These are phyloP conservation scores for Striga asiatica DNA, from an alignment of 257 asterid species.

Conservation along the genomic window DNA sequence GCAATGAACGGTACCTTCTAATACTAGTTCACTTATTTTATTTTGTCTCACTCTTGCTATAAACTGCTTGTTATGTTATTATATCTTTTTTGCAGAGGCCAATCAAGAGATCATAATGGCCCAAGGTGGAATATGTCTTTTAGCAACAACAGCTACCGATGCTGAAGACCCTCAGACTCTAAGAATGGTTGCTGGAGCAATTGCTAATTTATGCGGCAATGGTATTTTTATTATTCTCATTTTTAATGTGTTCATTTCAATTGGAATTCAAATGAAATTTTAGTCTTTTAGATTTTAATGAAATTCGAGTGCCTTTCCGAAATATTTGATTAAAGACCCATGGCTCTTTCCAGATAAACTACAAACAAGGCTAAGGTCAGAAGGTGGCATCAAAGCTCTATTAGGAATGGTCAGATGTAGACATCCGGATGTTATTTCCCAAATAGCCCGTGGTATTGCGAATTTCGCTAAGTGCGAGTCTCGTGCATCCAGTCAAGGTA, in stretches of 20 bases:
- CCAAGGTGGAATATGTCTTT: conserved; percentile 79
- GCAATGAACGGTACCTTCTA: conserved; percentile 82
- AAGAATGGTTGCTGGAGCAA: conserved; percentile 99
- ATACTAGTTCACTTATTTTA: too few relatives aligned
- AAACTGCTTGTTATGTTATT: too few relatives aligned
- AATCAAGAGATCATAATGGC: conserved; percentile 97
- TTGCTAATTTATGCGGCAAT: conserved; percentile 95
- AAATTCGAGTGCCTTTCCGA: too few relatives aligned
- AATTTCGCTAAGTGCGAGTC: conserved; percentile 97
- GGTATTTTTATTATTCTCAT: conserved; percentile 44
- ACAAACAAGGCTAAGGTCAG: conserved; percentile 83
- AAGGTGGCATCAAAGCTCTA: conserved; percentile 97
- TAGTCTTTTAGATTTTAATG: too few relatives aligned
- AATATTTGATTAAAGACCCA: too few relatives aligned
- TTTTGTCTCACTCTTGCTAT: neutral
- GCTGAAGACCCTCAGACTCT: conserved; percentile 99
- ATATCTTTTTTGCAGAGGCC: conserved; percentile 83
- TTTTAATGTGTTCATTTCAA: too few relatives aligned
- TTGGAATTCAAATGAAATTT: too few relatives aligned
- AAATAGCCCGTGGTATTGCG: conserved; percentile 98
- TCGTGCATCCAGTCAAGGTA: conserved; percentile 82
- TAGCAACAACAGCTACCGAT: conserved; percentile 85
- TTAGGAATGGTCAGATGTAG: conserved; percentile 96
- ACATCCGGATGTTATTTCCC: conserved; percentile 93
- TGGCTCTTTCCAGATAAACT: conserved; percentile 64